Percentiles rank a stretch among this genome's conserved stretches.
Evolutionary conservation across 495 filamentous ascomycete genomes (phyloP).

Genomic region (Penicillium nucicola): DNA sequence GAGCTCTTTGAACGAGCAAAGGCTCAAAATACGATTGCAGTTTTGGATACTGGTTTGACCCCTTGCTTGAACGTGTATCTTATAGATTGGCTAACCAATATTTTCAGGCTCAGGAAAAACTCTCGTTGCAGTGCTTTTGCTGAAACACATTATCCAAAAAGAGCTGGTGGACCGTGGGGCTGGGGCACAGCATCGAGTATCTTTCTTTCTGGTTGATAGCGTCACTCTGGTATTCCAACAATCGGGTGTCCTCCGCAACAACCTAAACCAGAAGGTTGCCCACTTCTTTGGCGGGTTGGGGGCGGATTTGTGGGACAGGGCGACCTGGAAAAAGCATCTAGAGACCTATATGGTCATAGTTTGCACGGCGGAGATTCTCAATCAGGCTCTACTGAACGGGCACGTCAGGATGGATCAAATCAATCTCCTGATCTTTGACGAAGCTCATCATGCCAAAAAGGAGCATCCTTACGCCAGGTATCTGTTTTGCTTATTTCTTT

Average conservation of each 20-base stretch:
- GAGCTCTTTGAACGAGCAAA: conserved; percentile 93
- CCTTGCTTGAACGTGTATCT: neutral
- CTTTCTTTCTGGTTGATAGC: conserved; percentile 89
- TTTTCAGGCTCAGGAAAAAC: conserved; percentile 87
- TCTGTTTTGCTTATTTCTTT: no score
- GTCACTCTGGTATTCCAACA: conserved; percentile 93
- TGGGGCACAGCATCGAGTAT: conserved; percentile 59
- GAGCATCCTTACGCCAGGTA: conserved; percentile 82
- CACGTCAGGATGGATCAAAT: conserved; percentile 80
- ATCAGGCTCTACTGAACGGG: conserved; percentile 72
- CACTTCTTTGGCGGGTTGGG: conserved; percentile 74
- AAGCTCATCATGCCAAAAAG: conserved; percentile 96
- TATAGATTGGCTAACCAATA: neutral
- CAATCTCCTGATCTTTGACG: conserved; percentile 92
- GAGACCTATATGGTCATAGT: conserved; percentile 81
- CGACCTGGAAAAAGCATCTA: conserved; percentile 67
- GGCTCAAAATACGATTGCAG: conserved; percentile 83
- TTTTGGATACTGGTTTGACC: conserved; percentile 79
- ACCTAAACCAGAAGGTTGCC: conserved; percentile 78
- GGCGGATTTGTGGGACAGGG: conserved; percentile 60
- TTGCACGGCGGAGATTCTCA: conserved; percentile 86
- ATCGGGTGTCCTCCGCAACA: conserved; percentile 74
- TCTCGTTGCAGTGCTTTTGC: conserved; percentile 83
- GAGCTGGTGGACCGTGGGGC: conserved; percentile 69
- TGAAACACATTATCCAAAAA: conserved; percentile 72